Conservation (phyloP, 805 yeast genomes). For the Myxozyma neotropica region DNA sequence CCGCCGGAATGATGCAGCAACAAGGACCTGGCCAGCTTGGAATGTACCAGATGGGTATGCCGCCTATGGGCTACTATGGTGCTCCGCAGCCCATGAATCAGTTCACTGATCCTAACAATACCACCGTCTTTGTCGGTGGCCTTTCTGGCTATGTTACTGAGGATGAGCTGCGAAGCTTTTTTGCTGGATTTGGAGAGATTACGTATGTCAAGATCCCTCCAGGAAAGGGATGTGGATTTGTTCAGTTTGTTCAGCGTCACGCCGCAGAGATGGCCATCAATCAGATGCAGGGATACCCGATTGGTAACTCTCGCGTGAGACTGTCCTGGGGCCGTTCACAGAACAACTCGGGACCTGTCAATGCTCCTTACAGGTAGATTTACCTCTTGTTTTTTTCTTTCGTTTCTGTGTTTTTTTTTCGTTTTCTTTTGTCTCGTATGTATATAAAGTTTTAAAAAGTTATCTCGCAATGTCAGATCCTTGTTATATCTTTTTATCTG, state of each 20-base stretch:
- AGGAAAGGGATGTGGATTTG: conserved; percentile 85
- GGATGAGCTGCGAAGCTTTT: conserved; percentile 60
- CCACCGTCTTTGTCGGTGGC: conserved; percentile 73
- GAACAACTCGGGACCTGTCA: conserved; percentile 38
- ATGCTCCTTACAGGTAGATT: conserved; percentile 39
- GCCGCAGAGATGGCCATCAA: conserved; percentile 85
- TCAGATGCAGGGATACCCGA: conserved; percentile 87
- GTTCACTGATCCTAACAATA: conserved; percentile 78
- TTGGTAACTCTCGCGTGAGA: conserved; percentile 79
- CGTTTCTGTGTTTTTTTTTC: conserved; percentile 1
- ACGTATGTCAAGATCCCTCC: conserved; percentile 78
- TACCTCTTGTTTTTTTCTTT: conserved; percentile 5
- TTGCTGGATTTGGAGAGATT: conserved; percentile 71
- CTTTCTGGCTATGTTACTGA: conserved; percentile 60
- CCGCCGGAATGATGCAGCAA: conserved; percentile 36
- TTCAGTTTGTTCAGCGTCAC: conserved; percentile 73
- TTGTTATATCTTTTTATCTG: conserved; percentile 23
- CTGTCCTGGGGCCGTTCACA: conserved; percentile 84
- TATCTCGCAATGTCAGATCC: conserved; percentile 7
- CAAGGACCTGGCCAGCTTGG: conserved; percentile 38
- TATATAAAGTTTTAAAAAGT: conserved; percentile 17
- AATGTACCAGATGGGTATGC: conserved; percentile 38
- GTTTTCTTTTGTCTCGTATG: conserved; percentile 7
- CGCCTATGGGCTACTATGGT: conserved; percentile 41
- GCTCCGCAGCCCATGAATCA: conserved; percentile 48